phyloP scores from a whole-genome alignment of 2,329 filamentous ascomycete species.

The Botrytis tulipae region DNA sequence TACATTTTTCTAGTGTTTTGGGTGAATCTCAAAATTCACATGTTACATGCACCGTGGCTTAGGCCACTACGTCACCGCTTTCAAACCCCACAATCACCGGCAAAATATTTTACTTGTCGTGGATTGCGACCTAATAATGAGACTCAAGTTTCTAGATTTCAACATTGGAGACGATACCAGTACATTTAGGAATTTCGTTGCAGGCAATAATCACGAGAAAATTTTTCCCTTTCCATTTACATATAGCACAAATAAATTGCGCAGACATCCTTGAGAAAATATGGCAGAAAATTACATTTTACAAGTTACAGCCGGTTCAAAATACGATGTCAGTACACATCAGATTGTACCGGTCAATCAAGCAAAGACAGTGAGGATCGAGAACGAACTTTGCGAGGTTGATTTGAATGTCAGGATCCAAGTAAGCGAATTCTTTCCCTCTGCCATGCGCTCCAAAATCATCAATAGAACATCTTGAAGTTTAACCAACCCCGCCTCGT shows the following conservation, averaged over 20 bases:
- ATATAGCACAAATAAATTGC: not conserved
- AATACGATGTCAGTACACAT: slow-evolving; percentile 73
- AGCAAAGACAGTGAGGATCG: slow-evolving; percentile 59
- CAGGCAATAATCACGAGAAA: not conserved
- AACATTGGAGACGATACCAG: not conserved
- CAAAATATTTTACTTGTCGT: slow-evolving; percentile 1
- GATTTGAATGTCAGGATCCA: slow-evolving; percentile 74
- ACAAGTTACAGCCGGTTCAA: slow-evolving; percentile 75
- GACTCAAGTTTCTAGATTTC: not conserved
- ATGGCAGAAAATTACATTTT: slow-evolving; percentile 76
- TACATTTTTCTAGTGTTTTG: not conserved
- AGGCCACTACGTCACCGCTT: slow-evolving; percentile 21
- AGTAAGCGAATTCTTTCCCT: slow-evolving; percentile 46
- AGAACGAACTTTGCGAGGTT: slow-evolving; percentile 61
- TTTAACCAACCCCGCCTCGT: slow-evolving; percentile 16
- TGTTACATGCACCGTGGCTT: not conserved
- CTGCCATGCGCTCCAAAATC: slow-evolving; percentile 32
- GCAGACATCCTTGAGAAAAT: not conserved
- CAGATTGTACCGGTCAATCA: slow-evolving; percentile 73
- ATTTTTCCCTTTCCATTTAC: not conserved
- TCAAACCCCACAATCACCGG: slow-evolving; percentile 1
- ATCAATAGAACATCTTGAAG: not conserved
- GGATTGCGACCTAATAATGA: not conserved
- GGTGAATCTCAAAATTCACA: slow-evolving; percentile 1
- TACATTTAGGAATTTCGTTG: not conserved